Conservation (phyloP, 2,329 filamentous ascomycete genomes). For the Sporothrix inflata region DNA sequence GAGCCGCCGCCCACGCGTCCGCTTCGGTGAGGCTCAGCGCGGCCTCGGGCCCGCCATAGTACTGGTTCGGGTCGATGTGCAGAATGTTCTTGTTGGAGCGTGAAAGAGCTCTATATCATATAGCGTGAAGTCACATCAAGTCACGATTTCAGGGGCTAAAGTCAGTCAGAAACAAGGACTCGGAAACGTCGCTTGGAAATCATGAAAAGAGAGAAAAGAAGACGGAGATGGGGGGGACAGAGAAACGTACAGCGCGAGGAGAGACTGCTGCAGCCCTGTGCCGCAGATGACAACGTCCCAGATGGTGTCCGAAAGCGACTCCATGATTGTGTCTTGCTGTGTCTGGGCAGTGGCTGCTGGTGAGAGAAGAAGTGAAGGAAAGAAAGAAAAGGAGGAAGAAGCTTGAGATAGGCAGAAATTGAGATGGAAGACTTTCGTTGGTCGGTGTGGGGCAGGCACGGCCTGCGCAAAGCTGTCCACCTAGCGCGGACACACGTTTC, state of each 20-base stretch:
- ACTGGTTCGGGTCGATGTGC: conserved; percentile 84
- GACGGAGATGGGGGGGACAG: conserved; percentile 40
- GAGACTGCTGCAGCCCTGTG: conserved; percentile 76
- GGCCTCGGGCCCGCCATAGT: conserved; percentile 85
- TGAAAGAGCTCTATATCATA: conserved; percentile 74
- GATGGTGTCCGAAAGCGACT: conserved; percentile 70
- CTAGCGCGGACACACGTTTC: conserved; percentile 25
- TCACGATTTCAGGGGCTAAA: conserved; percentile 50
- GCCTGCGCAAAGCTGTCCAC: background rate
- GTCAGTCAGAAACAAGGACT: conserved; percentile 69
- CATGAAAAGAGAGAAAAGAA: background rate
- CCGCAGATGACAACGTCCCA: conserved; percentile 83
- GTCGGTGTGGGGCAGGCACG: background rate
- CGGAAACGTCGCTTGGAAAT: conserved; percentile 12
- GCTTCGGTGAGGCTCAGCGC: conserved; percentile 83
- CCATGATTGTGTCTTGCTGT: conserved; percentile 57
- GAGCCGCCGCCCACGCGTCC: conserved; percentile 67
- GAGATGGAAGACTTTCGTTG: background rate
- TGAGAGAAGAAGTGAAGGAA: conserved; percentile 25
- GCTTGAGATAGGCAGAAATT: conserved; percentile 13
- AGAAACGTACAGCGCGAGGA: conserved; percentile 57
- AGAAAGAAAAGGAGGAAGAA: conserved; percentile 28
- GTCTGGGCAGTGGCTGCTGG: conserved; percentile 7
- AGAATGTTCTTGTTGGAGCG: conserved; percentile 89
- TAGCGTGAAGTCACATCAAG: background rate